These are phyloP conservation scores for Chionographis japonica DNA, from an alignment of 106 monocot genomes.

Conservation along the genomic window DNA sequence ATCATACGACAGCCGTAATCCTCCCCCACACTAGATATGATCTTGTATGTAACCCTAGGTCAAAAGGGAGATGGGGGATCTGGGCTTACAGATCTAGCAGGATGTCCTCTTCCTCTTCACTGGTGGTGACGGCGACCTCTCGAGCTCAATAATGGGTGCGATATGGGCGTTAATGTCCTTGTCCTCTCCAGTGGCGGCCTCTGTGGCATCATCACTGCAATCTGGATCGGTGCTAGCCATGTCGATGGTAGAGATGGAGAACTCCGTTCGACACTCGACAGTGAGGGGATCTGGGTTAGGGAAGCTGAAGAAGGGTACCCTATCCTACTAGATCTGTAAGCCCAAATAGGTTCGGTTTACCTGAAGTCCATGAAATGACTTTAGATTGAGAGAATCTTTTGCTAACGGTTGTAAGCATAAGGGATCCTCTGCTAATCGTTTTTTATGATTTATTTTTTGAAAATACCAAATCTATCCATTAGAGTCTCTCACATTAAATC, in stretches of 20 bases:
- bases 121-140: conserved; percentile 84
- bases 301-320: no score
- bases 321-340: no score
- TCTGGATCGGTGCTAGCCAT: conserved; percentile 71
- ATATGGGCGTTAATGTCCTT: conserved; percentile 82
- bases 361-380: no score
- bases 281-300: background rate
- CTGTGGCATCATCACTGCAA: conserved; percentile 30
- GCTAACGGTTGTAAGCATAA: no score
- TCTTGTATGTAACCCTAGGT: background rate
- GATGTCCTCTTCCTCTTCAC: conserved; percentile 78
- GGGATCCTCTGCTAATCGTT: no score
- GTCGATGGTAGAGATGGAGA: background rate
- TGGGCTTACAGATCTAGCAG: conserved; percentile 57
- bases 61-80: background rate
- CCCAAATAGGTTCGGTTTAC: no score
- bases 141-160: conserved; percentile 77
- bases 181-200: conserved; percentile 40
- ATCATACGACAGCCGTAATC: no score
- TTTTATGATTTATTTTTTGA: no score
- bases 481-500: no score
- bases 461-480: no score
- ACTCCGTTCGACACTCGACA: background rate
- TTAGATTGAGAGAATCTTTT: no score
- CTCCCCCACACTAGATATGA: background rate